These are phyloP conservation scores for Colletotrichum sp. DNA, from an alignment of 2,329 filamentous ascomycete genomes.

Conservation along the genomic window DNA sequence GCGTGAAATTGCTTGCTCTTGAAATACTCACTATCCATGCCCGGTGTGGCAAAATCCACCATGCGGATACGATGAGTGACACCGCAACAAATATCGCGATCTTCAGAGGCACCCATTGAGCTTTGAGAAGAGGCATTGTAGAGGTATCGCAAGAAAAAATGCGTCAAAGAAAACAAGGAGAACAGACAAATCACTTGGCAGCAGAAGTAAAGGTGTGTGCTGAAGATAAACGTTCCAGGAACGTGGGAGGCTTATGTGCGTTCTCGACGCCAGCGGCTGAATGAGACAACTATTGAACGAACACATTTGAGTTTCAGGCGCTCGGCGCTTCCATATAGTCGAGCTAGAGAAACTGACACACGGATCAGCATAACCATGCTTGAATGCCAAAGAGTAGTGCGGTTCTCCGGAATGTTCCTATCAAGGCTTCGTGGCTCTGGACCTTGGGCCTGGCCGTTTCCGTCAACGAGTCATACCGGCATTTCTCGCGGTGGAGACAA, in stretches of 20 bases:
- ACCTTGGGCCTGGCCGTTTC: neutral
- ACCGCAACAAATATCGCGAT: neutral
- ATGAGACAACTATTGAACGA: neutral
- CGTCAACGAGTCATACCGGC: neutral
- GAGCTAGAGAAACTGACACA: neutral
- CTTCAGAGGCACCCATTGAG: neutral
- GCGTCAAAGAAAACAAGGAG: neutral
- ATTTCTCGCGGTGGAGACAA: neutral
- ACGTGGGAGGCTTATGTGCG: neutral
- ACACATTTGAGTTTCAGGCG: neutral
- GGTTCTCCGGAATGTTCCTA: neutral
- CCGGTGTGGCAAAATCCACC: neutral
- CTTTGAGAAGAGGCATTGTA: neutral
- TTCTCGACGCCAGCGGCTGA: neutral
- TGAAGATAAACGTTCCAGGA: neutral
- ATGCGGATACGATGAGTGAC: neutral
- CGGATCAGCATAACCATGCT: neutral
- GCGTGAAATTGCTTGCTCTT: neutral
- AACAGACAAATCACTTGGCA: neutral
- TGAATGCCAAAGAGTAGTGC: neutral
- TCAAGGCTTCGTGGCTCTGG: neutral
- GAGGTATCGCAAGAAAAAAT: neutral
- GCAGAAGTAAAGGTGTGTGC: neutral
- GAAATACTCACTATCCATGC: neutral
- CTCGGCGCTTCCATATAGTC: neutral